phyloP scores from a whole-genome alignment of 164 flowering plant species.

The Taxillus chinensis region DNA sequence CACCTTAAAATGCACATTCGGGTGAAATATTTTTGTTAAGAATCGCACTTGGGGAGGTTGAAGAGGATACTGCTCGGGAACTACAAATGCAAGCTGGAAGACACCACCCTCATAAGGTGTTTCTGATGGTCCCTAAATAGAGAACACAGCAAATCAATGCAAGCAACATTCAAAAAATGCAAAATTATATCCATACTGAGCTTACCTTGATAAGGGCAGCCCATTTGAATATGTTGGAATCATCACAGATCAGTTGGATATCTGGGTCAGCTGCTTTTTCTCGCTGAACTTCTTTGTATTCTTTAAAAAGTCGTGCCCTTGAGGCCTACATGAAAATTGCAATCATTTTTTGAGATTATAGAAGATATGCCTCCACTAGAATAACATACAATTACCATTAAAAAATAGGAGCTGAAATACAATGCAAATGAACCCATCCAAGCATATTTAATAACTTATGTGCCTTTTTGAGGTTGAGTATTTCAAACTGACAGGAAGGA shows the following conservation, averaged over 20 bases:
- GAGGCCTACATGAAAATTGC: constrained; percentile 41
- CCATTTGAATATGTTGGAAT: constrained; percentile 92
- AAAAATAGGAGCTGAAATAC: no score
- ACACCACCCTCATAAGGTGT: constrained; percentile 95
- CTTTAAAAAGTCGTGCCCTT: constrained; percentile 87
- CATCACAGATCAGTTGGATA: constrained; percentile 88
- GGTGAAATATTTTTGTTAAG: constrained; percentile 92
- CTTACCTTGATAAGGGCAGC: constrained; percentile 86
- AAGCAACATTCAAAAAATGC: neutral
- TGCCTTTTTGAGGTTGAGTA: no score
- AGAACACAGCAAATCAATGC: constrained; percentile 1
- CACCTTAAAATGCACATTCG: constrained; percentile 98
- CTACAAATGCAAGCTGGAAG: constrained; percentile 87
- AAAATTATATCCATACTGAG: neutral
- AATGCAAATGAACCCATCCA: no score
- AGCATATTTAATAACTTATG: no score
- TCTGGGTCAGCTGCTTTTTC: constrained; percentile 86
- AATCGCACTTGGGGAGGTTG: constrained; percentile 98
- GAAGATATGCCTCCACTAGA: neutral
- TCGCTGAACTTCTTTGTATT: constrained; percentile 89
- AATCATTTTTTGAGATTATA: neutral
- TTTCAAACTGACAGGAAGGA: no score
- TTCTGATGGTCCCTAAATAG: constrained; percentile 82
- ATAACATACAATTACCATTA: no score
- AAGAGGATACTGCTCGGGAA: constrained; percentile 96